A percentile compares a stretch with the other conserved stretches of the same genome.
Evolutionary conservation across 2,329 filamentous ascomycete genomes (phyloP).

Genomic region (Fusarium redolens): DNA sequence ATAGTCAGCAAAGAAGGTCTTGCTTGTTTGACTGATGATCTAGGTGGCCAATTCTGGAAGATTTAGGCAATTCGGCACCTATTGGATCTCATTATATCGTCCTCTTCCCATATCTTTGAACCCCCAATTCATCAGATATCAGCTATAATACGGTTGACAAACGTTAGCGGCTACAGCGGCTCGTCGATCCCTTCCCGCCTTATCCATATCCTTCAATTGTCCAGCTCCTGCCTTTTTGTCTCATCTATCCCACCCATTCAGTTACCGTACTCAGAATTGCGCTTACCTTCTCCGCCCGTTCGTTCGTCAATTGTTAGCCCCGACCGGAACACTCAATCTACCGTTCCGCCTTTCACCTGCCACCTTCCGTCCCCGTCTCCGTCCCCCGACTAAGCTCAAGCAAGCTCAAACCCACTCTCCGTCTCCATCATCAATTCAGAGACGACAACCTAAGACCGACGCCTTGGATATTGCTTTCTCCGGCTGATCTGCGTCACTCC

Average conservation of each 20-base stretch:
- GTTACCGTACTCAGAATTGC: not conserved
- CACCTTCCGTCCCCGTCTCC: slow-evolving; percentile 32
- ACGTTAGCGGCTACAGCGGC: slow-evolving; percentile 29
- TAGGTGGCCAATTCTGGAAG: slow-evolving; percentile 2
- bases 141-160: not conserved
- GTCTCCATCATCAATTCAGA: slow-evolving; percentile 31
- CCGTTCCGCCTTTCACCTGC: slow-evolving; percentile 23
- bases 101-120: not conserved
- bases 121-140: slow-evolving; percentile 1
- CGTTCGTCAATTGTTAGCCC: slow-evolving; percentile 15
- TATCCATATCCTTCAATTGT: slow-evolving; percentile 10
- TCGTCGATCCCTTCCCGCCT: slow-evolving; percentile 31
- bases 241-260: slow-evolving; percentile 11
- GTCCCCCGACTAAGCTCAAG: slow-evolving; percentile 29
- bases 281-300: not conserved
- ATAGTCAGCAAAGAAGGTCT: not conserved
- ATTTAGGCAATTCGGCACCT: slow-evolving; percentile 8
- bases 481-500: slow-evolving; percentile 11
- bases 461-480: slow-evolving; percentile 5
- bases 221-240: slow-evolving; percentile 5
- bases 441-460: not conserved
- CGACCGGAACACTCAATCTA: slow-evolving; percentile 34
- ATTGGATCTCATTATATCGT: not conserved
- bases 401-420: slow-evolving; percentile 24
- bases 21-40: slow-evolving; percentile 10